Evolutionary conservation across 129 eudicot genomes (phyloP).

Genomic region (Gnaphalium uliginosum): DNA sequence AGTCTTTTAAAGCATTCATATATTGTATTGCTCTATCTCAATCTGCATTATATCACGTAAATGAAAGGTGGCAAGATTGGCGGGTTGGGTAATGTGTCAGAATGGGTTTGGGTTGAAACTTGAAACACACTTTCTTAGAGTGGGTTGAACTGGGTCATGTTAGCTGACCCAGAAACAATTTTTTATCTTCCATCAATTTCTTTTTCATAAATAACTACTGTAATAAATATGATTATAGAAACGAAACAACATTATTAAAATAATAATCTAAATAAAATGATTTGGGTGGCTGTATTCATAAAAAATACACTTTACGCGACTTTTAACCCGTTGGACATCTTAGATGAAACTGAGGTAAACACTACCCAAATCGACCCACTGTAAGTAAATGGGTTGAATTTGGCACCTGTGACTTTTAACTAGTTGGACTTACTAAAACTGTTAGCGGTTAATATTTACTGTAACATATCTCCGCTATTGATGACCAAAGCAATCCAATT

Average conservation of each 20-base stretch:
- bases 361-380: background rate
- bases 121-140: background rate
- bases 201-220: background rate
- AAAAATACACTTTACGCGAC: background rate
- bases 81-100: background rate
- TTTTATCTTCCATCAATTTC: background rate
- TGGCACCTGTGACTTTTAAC: background rate
- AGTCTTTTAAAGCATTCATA: conserved; percentile 9
- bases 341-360: background rate
- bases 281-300: background rate
- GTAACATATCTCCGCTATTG: conserved; percentile 5
- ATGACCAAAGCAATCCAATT: conserved; percentile 1
- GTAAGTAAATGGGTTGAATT: background rate
- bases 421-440: background rate
- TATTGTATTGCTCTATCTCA: conserved; percentile 13
- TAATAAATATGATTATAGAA: background rate
- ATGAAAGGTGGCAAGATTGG: background rate
- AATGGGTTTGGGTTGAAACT: background rate
- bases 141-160: background rate
- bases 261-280: background rate
- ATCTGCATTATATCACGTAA: conserved; percentile 10
- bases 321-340: background rate
- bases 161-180: background rate
- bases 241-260: too few relatives aligned
- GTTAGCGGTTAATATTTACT: background rate